Evolutionary conservation across 345 rosid species (phyloP).

Genomic region (Eucalyptus regnans): DNA sequence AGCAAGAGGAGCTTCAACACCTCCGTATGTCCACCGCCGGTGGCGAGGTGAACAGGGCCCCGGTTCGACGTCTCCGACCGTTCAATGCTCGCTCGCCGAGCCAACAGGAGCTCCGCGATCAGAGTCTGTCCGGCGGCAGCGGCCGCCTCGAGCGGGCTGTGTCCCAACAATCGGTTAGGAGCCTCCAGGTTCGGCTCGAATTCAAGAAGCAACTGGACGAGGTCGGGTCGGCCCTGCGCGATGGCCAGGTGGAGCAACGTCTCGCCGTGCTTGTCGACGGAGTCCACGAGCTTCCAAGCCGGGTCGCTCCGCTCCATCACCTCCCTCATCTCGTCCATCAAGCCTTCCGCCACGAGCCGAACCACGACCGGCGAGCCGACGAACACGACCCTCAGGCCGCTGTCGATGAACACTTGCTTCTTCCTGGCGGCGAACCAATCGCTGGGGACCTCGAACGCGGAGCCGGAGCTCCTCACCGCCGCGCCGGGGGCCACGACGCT

Average conservation of each 20-base stretch:
- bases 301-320: slow-evolving; percentile 43
- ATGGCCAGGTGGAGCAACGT: slow-evolving; percentile 49
- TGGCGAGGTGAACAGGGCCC: slow-evolving; percentile 51
- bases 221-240: slow-evolving; percentile 29
- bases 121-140: slow-evolving; percentile 32
- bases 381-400: slow-evolving; percentile 46
- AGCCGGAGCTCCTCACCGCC: slow-evolving; percentile 15
- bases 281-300: slow-evolving; percentile 23
- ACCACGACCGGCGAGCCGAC: slow-evolving; percentile 39
- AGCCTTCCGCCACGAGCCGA: slow-evolving; percentile 33
- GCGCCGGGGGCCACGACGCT: slow-evolving; percentile 64
- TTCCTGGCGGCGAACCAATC: slow-evolving; percentile 55
- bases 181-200: slow-evolving; percentile 33
- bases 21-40: slow-evolving; percentile 26
- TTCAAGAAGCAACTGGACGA: slow-evolving; percentile 48
- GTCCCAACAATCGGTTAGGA: not conserved
- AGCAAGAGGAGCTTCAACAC: slow-evolving; percentile 36
- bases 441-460: slow-evolving; percentile 27
- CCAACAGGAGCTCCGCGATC: slow-evolving; percentile 45
- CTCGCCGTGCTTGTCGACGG: slow-evolving; percentile 27
- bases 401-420: slow-evolving; percentile 55
- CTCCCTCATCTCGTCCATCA: slow-evolving; percentile 50
- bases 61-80: slow-evolving; percentile 21
- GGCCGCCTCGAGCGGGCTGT: slow-evolving; percentile 47
- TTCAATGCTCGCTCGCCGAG: slow-evolving; percentile 31